Base-by-base conservation (phyloP, 306 rosid genomes). In the Vachellia pachyceras region DNA sequence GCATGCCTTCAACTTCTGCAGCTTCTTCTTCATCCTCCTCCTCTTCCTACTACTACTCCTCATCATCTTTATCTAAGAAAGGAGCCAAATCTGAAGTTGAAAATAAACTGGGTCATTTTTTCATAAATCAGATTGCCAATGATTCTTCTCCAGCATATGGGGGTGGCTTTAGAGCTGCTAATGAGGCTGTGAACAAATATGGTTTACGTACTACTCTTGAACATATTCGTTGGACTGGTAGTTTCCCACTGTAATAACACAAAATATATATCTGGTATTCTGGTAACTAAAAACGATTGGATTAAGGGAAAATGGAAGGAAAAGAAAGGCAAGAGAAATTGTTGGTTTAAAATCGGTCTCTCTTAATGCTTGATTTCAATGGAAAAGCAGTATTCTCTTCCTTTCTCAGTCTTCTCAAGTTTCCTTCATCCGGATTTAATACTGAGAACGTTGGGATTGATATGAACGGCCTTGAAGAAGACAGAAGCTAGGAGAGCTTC, bases 81-180 rank as follows among this genome's bases (percentile, higher is more conserved):
- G 98, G 99, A n/a, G 88, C 81, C 29, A 89, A 78, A 63, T 94
- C 99, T 25, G 82, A 82, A 0, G 92, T 80, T 6, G 99, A 96
- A 41, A 89, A 90, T 68, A 94, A 88, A 80, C 89, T 96, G 47
- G 99, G 99, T 8, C 91, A 94, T 40, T 96, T 96, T 84, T 96
- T 96, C 88, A 84, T 86, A 90, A 90, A 94, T 82, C 99, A 96
- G 82, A 96, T 96, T 11, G 89, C 86, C 14, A 81, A 92, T 41
- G 99, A 94, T 82, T 88, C 94, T 77, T 96, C 99, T 13, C 92
- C 94, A 47, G 97, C 95, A 9, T 96, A 96, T 77, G 99, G 99
- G 54, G 98, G 92, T 75, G 98, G 99, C 18, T 96, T 86, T 80
- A 90, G 99, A 85, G 81, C 97, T 73, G 99, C 98, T 22, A 90